Base-by-base conservation (phyloP, 371 early-diverging fungal genomes). In the Actinomortierella wolfii region DNA sequence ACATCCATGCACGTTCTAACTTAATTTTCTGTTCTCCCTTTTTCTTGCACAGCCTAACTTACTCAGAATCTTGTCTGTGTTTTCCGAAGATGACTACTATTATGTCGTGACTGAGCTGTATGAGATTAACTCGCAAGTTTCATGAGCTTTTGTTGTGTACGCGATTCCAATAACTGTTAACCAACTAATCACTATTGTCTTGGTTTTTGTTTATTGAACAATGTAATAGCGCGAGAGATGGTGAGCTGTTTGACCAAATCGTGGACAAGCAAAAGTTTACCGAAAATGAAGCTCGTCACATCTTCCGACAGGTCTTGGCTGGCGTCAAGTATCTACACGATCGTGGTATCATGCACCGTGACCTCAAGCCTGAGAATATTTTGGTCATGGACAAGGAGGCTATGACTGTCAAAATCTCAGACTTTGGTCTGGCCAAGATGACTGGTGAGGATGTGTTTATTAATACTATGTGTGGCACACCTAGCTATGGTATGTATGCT, bases 391-490 rank as follows among this genome's bases (percentile, higher is more conserved):
- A 87, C 68, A 76, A 81, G 63, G 54, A 79, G 6, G 61, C 51
- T 0, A 61, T 89, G 43, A 90, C 87, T 51, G 80, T 97, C 65
- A 96, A 96, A 83, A 86, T 97, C 28, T 88, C 93, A 21, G 98
- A 97, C 74, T 97, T 97, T 83, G 98, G 98, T 0, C 76, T 97
- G 43, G 95, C 97, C 44, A 95, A 94, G 73, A 91, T 93, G 52
- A 82, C 84, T 20, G 79, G 79, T 29, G 83, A 83, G 61, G 74
- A 69, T 23, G 65, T 76, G 78, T 90, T 84, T 68, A 83, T 84
- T 83, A 86, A 75, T 17, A 95, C 95, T 9, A 88, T 93, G 62
- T 94, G 97, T 77, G 96, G 99, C 18, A 99, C 99, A 0, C 98
- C 99, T 0, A 97, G 94, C 58, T 99, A 99, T 82, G 86, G 87